Evolutionary conservation across 2,329 filamentous ascomycete species (phyloP).

Genomic region (Colletotrichum liaoningense): DNA sequence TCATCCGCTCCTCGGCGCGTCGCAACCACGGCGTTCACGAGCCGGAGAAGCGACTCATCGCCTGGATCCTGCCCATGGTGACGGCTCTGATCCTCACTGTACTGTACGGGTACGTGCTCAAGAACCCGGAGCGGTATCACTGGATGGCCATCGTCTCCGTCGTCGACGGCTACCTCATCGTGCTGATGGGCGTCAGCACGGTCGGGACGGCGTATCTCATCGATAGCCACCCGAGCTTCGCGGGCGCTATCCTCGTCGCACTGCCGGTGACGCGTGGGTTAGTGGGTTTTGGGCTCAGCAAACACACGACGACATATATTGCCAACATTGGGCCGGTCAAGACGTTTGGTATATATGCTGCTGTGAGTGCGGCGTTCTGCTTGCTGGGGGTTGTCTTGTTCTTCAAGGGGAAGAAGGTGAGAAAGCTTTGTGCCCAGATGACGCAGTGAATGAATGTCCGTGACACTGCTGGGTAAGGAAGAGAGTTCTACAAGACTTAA

Average conservation of each 20-base stretch:
- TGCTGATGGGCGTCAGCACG: slow-evolving; percentile 23
- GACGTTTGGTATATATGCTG: slow-evolving; percentile 31
- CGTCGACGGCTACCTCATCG: slow-evolving; percentile 26
- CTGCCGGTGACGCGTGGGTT: slow-evolving; percentile 27
- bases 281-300: slow-evolving; percentile 29
- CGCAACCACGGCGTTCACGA: slow-evolving; percentile 54
- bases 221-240: slow-evolving; percentile 26
- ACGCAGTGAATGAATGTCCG: not conserved
- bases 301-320: slow-evolving; percentile 37
- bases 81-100: slow-evolving; percentile 23
- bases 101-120: slow-evolving; percentile 29
- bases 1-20: slow-evolving; percentile 43
- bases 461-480: not conserved
- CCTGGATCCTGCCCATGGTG: slow-evolving; percentile 29
- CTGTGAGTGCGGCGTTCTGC: slow-evolving; percentile 23
- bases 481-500: not conserved
- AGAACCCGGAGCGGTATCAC: slow-evolving; percentile 20
- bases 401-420: slow-evolving; percentile 19
- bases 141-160: slow-evolving; percentile 32
- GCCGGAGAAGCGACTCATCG: slow-evolving; percentile 50
- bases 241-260: slow-evolving; percentile 24
- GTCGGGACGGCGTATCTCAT: slow-evolving; percentile 29
- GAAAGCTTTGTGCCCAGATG: slow-evolving; percentile 10
- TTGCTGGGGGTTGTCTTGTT: slow-evolving; percentile 21
- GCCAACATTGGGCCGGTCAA: slow-evolving; percentile 21